Conservation (phyloP, 2,329 filamentous ascomycete genomes). For the Alternaria alternata region DNA sequence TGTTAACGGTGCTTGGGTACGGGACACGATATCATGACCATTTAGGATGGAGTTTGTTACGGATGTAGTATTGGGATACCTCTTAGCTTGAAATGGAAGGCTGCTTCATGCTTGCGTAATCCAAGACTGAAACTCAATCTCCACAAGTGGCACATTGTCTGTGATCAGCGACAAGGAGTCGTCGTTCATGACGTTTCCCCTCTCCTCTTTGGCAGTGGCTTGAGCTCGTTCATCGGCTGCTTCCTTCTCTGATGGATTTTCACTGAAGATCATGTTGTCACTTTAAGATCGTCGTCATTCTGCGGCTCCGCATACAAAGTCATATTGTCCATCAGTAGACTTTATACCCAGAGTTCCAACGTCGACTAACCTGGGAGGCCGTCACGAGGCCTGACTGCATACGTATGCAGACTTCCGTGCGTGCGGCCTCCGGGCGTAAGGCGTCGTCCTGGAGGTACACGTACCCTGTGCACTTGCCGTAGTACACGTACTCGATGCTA, state of each 20-base stretch:
- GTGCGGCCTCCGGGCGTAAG: neutral
- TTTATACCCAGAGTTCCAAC: neutral
- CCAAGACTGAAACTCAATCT: neutral
- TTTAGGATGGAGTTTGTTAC: neutral
- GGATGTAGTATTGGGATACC: neutral
- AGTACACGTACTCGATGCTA: conserved; percentile 8
- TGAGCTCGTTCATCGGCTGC: neutral
- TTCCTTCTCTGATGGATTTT: neutral
- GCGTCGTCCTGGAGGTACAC: neutral
- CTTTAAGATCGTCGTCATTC: neutral
- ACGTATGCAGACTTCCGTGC: neutral
- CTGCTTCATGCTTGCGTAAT: conserved; percentile 5
- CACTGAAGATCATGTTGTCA: neutral
- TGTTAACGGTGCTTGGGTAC: neutral
- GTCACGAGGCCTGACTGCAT: neutral
- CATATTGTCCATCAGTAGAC: neutral
- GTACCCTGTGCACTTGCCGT: neutral
- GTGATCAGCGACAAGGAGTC: conserved; percentile 10
- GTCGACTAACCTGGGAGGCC: neutral
- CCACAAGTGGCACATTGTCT: conserved; percentile 4
- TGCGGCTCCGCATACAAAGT: conserved; percentile 2
- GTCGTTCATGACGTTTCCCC: conserved; percentile 1
- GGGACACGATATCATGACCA: neutral
- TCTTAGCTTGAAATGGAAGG: neutral
- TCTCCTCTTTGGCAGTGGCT: neutral